Percentiles rank a stretch among this genome's conserved stretches.
Evolutionary conservation across 1,284 basidiomycete species (phyloP).

Genomic region (Rhodotorula sp.): DNA sequence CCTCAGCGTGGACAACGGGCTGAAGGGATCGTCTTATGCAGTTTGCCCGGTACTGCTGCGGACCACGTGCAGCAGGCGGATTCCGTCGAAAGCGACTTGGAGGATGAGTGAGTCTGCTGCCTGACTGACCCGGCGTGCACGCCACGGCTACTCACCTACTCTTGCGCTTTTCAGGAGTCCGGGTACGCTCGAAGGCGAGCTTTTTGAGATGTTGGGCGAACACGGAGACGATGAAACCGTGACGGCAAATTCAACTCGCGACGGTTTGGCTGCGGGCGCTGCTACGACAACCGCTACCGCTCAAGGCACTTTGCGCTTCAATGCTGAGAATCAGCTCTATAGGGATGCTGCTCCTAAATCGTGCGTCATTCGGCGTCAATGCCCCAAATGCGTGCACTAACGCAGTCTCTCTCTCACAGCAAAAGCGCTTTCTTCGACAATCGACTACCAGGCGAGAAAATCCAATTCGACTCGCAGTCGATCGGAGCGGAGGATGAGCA

Average conservation of each 20-base stretch:
- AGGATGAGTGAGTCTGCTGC: neutral
- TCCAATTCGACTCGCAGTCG: slow-evolving; percentile 15
- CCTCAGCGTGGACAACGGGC: too few species aligned
- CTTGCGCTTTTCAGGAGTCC: neutral
- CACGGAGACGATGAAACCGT: too few species aligned
- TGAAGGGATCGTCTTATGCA: too few species aligned
- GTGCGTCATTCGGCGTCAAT: neutral
- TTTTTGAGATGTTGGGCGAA: neutral
- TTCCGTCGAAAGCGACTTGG: too few species aligned
- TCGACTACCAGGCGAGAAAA: slow-evolving; percentile 15
- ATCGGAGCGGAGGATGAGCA: neutral
- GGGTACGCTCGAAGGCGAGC: neutral
- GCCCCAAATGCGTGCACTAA: too few species aligned
- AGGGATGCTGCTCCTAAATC: neutral
- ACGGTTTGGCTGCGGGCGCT: too few species aligned
- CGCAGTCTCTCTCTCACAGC: neutral
- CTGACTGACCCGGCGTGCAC: neutral
- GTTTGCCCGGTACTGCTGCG: too few species aligned
- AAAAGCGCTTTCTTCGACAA: slow-evolving; percentile 12
- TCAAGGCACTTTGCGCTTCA: neutral
- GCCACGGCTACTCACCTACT: neutral
- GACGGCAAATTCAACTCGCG: neutral
- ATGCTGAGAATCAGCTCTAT: neutral
- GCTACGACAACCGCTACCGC: neutral
- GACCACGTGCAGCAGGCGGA: too few species aligned